These are phyloP conservation scores for Globisporangium polare DNA, from an alignment of 352 stramenopile genomes.

Conservation along the genomic window DNA sequence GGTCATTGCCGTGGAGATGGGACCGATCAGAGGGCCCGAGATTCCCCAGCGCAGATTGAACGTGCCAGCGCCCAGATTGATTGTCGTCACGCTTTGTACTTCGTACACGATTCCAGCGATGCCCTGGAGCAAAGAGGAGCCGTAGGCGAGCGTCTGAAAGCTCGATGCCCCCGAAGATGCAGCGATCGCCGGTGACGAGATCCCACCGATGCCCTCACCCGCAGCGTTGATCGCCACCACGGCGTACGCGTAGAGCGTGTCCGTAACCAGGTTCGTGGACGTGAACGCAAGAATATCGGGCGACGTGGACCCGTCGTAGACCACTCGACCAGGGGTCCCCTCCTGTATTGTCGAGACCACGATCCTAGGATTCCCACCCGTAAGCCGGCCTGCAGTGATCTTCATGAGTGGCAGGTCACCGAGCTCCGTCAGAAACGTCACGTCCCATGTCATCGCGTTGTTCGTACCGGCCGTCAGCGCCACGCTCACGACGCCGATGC, in stretches of 20 bases:
- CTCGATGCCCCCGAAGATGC: slow-evolving; percentile 87
- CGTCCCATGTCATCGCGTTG: slow-evolving; percentile 81
- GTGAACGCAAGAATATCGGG: slow-evolving; percentile 80
- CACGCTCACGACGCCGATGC: slow-evolving; percentile 76
- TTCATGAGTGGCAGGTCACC: slow-evolving; percentile 92
- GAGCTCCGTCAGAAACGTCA: slow-evolving; percentile 93
- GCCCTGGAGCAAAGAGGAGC: slow-evolving; percentile 78
- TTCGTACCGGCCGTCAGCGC: slow-evolving; percentile 36
- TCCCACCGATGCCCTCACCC: slow-evolving; percentile 84
- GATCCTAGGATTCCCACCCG: slow-evolving; percentile 51
- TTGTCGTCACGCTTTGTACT: slow-evolving; percentile 88
- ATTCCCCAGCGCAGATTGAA: slow-evolving; percentile 54
- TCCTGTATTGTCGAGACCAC: slow-evolving; percentile 74
- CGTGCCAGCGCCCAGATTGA: slow-evolving; percentile 21
- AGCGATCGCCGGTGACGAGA: slow-evolving; percentile 88
- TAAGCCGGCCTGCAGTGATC: slow-evolving; percentile 87
- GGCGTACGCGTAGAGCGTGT: slow-evolving; percentile 92
- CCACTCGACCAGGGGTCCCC: slow-evolving; percentile 85
- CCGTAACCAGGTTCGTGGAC: slow-evolving; percentile 77
- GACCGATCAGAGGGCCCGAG: slow-evolving; percentile 24
- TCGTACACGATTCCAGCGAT: slow-evolving; percentile 95
- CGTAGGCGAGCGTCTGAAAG: slow-evolving; percentile 85
- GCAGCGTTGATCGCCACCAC: slow-evolving; percentile 91
- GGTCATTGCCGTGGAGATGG: slow-evolving; percentile 38
- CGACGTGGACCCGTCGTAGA: slow-evolving; percentile 89